phyloP scores from a whole-genome alignment of 2,329 filamentous ascomycete species.

The Leptographium lundbergii region DNA sequence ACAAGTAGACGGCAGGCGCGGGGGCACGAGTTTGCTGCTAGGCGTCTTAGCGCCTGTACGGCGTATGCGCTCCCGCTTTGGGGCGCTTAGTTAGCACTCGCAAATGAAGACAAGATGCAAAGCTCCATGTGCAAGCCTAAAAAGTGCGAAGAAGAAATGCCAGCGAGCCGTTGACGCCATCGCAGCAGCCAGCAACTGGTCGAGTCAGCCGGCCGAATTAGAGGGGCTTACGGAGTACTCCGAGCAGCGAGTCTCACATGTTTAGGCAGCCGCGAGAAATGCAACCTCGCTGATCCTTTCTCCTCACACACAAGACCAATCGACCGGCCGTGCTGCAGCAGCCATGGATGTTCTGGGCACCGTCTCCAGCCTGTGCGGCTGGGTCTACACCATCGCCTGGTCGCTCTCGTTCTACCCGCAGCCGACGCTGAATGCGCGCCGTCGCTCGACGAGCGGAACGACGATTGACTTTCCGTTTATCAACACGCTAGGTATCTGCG shows the following conservation, averaged over 20 bases:
- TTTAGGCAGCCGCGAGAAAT: neutral
- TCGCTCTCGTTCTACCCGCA: conserved; percentile 90
- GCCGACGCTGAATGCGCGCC: conserved; percentile 63
- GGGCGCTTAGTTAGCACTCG: neutral
- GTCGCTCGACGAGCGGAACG: conserved; percentile 68
- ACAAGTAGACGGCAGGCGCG: neutral
- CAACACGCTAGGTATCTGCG: conserved; percentile 49
- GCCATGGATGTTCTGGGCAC: conserved; percentile 26
- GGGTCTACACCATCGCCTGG: conserved; percentile 68
- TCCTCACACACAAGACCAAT: neutral
- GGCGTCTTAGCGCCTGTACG: neutral
- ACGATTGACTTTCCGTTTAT: conserved; percentile 78
- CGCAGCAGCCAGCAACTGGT: neutral
- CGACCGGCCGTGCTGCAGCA: neutral
- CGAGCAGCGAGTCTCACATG: neutral
- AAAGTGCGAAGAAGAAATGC: too few species aligned
- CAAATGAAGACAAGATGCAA: neutral
- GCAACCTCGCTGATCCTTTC: neutral
- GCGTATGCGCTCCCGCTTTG: neutral
- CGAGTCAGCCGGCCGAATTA: neutral
- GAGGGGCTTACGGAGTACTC: neutral
- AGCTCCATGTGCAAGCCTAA: neutral
- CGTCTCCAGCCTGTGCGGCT: conserved; percentile 52
- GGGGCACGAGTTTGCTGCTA: neutral
- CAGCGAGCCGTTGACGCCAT: neutral